Evolutionary conservation across 495 filamentous ascomycete genomes (phyloP).

Genomic region (Ramalina peruviana): DNA sequence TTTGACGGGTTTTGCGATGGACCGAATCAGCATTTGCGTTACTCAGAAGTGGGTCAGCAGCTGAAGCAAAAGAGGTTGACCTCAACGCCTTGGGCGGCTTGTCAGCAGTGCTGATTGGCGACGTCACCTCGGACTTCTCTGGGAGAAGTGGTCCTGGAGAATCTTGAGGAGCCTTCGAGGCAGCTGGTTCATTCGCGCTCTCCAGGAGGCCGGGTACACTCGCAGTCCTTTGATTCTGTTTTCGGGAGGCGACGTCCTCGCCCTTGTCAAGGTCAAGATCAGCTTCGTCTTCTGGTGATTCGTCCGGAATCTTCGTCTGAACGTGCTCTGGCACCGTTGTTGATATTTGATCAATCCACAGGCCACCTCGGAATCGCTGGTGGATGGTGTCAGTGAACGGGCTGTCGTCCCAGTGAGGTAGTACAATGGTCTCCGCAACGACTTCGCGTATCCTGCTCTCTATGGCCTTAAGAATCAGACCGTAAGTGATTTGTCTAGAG

Average conservation of each 20-base stretch:
- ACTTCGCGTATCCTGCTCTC: slow-evolving; percentile 90
- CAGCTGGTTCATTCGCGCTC: not conserved
- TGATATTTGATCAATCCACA: slow-evolving; percentile 54
- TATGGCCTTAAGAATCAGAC: slow-evolving; percentile 79
- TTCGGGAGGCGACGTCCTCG: slow-evolving; percentile 22
- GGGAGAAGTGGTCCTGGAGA: slow-evolving; percentile 31
- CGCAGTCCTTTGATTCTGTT: slow-evolving; percentile 45
- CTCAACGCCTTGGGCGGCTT: slow-evolving; percentile 42
- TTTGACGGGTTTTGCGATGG: slow-evolving; percentile 28
- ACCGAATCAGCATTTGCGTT: slow-evolving; percentile 40
- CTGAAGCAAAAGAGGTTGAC: slow-evolving; percentile 49
- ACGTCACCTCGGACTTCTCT: slow-evolving; percentile 4
- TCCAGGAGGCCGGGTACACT: slow-evolving; percentile 36
- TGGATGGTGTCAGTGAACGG: slow-evolving; percentile 70
- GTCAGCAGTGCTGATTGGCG: not conserved
- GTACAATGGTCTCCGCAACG: slow-evolving; percentile 80
- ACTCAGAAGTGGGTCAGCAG: slow-evolving; percentile 48
- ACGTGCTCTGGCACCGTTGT: slow-evolving; percentile 14
- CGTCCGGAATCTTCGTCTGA: slow-evolving; percentile 31
- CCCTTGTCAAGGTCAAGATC: slow-evolving; percentile 30
- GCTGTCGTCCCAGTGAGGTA: slow-evolving; percentile 89
- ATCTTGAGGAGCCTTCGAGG: not conserved
- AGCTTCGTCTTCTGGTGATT: slow-evolving; percentile 43
- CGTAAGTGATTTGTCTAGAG: slow-evolving; percentile 87
- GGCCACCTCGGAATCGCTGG: slow-evolving; percentile 72